Evolutionary conservation across 345 rosid species (phyloP).

Genomic region (Linum tenue): DNA sequence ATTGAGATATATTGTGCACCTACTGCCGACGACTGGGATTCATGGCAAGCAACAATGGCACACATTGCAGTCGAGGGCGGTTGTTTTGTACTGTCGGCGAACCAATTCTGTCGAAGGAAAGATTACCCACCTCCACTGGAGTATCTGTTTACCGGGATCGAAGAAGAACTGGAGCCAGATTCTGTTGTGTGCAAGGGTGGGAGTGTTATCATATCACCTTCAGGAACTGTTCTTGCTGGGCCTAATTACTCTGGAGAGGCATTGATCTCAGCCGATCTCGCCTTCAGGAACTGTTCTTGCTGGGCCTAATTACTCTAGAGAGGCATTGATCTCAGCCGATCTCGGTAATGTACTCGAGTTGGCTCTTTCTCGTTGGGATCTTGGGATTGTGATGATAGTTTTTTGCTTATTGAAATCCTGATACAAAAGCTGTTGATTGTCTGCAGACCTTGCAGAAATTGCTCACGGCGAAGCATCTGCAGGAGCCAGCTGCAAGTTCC

Average conservation of each 20-base stretch:
- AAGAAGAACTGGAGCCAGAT: conserved; percentile 57
- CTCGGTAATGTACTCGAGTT: conserved; percentile 35
- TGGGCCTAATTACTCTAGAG: conserved; percentile 84
- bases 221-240: conserved; percentile 74
- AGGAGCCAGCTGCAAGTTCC: too few species aligned
- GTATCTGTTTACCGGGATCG: conserved; percentile 56
- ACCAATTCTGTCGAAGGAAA: conserved; percentile 79
- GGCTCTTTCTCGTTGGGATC: too few species aligned
- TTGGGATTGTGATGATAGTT: too few species aligned
- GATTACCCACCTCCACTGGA: conserved; percentile 92
- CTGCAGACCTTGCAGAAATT: conserved; percentile 83
- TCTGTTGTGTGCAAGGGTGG: conserved; percentile 89
- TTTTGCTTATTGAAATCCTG: too few species aligned
- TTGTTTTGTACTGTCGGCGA: conserved; percentile 85
- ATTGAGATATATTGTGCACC: conserved; percentile 94
- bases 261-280: conserved; percentile 80
- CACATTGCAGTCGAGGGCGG: conserved; percentile 97
- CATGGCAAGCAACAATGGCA: conserved; percentile 85
- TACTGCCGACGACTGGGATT: conserved; percentile 75
- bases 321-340: conserved; percentile 79
- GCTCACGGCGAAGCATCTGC: too few species aligned
- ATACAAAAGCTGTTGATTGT: neutral
- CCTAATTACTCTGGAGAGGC: conserved; percentile 86
- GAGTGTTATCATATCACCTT: conserved; percentile 79
- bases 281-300: conserved; percentile 74